Base-by-base conservation (phyloP, 2,329 filamentous ascomycete genomes). In the Lachnellula occidentalis region DNA sequence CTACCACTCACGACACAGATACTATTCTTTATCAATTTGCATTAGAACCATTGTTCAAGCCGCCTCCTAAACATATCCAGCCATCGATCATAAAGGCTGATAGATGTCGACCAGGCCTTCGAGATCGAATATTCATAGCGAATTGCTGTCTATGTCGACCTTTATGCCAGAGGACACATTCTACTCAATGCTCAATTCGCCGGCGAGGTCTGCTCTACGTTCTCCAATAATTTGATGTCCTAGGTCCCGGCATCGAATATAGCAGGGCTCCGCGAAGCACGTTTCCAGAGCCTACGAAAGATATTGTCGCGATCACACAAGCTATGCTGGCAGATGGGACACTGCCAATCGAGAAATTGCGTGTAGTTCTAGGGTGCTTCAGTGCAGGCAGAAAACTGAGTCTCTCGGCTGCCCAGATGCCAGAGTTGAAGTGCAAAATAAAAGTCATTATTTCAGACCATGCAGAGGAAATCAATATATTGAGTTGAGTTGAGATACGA, bases 101-200 rank as follows among this genome's bases (percentile, higher is more conserved):
- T 55, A 50, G 55, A n/a, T 66, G 61, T 27, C 63, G 66, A 22
- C 66, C 63, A 8, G 54, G 50, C 24, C 60, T 67, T 21, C 56
- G 50, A 37, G 58, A 63, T 31, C 61, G 68, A 14, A 66, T 78
- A 52, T 78, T 76, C 66, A 70, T 72, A 65, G 65, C 0, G 61
- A 64, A 7, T 65, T 64, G 6, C 67, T 66, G 8, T 76, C 78
- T 69, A 79, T 45, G 67, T 82, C 45, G 72, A 75, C 51, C 72
- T 80, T 60, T 79, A 82, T 59, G 78, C 78, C 51, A 77, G 78
- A 55, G 77, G 76, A 39, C 79, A 77, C 62, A 68, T 70, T 27
- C 27, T 80, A 43, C 72, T 74, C 64, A 61, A 71, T 19, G 71
- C 77, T 1, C 55, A 66, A 47, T 65, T 74, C 43, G 75, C 78